Conservation (phyloP, 352 stramenopile species). For the Peronospora tabacina region DNA sequence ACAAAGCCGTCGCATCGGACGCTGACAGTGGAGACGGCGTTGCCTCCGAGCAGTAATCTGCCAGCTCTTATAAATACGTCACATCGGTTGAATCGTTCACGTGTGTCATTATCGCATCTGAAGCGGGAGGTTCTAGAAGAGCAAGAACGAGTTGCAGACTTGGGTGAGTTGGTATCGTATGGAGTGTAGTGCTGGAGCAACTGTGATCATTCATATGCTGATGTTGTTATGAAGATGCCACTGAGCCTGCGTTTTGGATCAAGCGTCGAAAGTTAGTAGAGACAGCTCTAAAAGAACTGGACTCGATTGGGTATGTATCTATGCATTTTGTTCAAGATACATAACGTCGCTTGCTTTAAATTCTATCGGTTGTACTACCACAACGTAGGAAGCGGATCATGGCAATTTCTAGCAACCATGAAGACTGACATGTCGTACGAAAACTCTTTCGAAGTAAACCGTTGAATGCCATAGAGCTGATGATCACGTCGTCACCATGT, state of each 20-base stretch:
- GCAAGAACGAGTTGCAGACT: conserved; percentile 3
- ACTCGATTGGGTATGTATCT: conserved; percentile 32
- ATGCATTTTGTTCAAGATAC: background rate
- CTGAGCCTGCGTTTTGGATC: conserved; percentile 35
- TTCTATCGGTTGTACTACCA: background rate
- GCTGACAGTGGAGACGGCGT: conserved; percentile 2
- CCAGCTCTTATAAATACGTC: conserved; percentile 21
- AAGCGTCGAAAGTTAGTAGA: conserved; percentile 28
- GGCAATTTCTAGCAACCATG: conserved; percentile 2
- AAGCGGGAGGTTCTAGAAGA: conserved; percentile 5
- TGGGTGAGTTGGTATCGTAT: conserved; percentile 8
- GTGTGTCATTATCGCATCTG: conserved; percentile 6
- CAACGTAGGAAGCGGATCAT: conserved; percentile 19
- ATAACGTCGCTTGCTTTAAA: background rate
- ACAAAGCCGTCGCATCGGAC: conserved; percentile 8
- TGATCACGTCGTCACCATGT: too few species aligned
- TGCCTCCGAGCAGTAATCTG: conserved; percentile 18
- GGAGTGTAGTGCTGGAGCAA: background rate
- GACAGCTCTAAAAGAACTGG: conserved; percentile 28
- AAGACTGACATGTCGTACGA: too few species aligned
- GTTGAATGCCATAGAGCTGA: too few species aligned
- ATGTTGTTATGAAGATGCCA: conserved; percentile 9
- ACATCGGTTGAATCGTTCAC: background rate
- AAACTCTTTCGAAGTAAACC: too few species aligned
- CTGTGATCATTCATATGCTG: background rate